Percentiles rank a stretch among this genome's conserved stretches.
These are phyloP conservation scores for Sporothrix pallida DNA, from an alignment of 2,329 filamentous ascomycete species.

Conservation along the genomic window DNA sequence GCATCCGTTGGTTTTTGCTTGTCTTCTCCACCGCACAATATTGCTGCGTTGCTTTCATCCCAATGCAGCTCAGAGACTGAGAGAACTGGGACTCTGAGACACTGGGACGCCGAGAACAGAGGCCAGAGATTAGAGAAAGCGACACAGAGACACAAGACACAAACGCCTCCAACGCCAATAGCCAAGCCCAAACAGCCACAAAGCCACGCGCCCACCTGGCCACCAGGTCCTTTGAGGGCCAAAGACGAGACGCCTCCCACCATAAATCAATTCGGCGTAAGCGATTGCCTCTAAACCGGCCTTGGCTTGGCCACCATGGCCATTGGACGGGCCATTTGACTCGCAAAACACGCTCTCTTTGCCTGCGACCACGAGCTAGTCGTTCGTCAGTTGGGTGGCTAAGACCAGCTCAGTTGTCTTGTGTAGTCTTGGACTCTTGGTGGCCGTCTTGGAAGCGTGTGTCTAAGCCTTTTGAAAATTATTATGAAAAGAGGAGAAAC, in stretches of 20 bases:
- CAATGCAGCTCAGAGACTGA: background rate
- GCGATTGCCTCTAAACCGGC: background rate
- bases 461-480: background rate
- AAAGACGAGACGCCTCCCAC: background rate
- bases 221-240: constrained; percentile 8
- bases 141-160: background rate
- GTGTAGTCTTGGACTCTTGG: background rate
- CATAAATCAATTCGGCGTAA: background rate
- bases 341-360: background rate
- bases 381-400: background rate
- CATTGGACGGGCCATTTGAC: constrained; percentile 5
- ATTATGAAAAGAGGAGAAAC: constrained; percentile 4
- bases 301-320: constrained; percentile 12
- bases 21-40: background rate
- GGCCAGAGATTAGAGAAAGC: background rate
- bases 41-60: background rate
- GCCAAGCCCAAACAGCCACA: constrained; percentile 8
- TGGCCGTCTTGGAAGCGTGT: background rate
- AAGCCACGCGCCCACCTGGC: constrained; percentile 8
- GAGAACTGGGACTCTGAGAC: no score
- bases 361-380: background rate
- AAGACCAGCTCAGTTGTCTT: constrained; percentile 3
- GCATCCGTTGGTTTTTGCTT: background rate
- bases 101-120: background rate
- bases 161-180: constrained; percentile 4